A percentile compares a stretch with the other conserved stretches of the same genome.
These are phyloP conservation scores for Moesziomyces globuligerus DNA, from an alignment of 1,284 basidiomycete species.

Conservation along the genomic window DNA sequence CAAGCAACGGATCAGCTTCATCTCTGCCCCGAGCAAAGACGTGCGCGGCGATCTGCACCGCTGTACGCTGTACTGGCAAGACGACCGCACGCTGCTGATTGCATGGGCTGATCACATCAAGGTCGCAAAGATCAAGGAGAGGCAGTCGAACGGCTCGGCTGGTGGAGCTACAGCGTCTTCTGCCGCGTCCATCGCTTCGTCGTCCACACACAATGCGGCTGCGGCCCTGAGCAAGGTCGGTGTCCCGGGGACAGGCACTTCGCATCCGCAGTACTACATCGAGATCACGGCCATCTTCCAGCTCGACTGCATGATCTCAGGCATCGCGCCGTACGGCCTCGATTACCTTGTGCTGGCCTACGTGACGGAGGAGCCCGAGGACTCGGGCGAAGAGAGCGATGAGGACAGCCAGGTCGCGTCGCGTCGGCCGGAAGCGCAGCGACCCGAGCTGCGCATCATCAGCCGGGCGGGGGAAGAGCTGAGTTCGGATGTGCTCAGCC, in stretches of 20 bases:
- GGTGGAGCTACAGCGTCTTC: constrained; percentile 19
- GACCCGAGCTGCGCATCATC: constrained; percentile 92
- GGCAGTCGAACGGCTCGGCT: not conserved
- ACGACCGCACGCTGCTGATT: constrained; percentile 84
- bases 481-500: constrained; percentile 82
- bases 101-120: constrained; percentile 96
- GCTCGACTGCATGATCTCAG: constrained; percentile 94
- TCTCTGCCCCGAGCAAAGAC: constrained; percentile 81
- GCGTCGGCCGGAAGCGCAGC: constrained; percentile 73
- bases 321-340: constrained; percentile 79
- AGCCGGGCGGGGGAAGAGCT: constrained; percentile 88
- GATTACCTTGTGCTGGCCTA: constrained; percentile 83
- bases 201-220: constrained; percentile 24
- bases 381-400: constrained; percentile 25
- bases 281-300: constrained; percentile 93
- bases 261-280: constrained; percentile 69
- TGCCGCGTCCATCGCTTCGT: constrained; percentile 15
- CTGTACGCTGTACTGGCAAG: constrained; percentile 89
- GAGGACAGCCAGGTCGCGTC: constrained; percentile 5
- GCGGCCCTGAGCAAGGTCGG: constrained; percentile 32
- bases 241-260: constrained; percentile 10
- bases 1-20: constrained; percentile 83
- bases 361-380: constrained; percentile 67
- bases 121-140: constrained; percentile 72
- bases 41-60: constrained; percentile 93